A percentile compares a stretch with the other conserved stretches of the same genome.
Conservation (phyloP, 1,139 yeast genomes). For the Saccharomyces uvarum region DNA sequence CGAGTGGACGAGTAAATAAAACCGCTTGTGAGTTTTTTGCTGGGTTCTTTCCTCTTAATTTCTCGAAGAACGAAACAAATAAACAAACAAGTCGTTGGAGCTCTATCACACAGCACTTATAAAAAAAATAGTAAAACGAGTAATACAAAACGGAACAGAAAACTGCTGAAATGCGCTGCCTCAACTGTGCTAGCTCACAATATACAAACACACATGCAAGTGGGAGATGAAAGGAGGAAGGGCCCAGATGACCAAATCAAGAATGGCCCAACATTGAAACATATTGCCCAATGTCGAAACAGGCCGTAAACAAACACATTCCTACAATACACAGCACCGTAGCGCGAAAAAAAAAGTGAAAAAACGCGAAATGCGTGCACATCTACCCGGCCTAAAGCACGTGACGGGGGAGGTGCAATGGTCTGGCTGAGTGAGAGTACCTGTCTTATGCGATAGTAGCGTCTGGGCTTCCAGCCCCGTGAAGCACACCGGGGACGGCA, state of each 20-base stretch:
- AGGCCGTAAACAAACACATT: neutral
- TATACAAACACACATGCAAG: neutral
- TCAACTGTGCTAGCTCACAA: neutral
- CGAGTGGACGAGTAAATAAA: neutral
- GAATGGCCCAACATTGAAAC: neutral
- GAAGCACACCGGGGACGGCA: neutral
- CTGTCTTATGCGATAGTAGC: neutral
- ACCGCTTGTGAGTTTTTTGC: neutral
- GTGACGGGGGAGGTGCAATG: neutral
- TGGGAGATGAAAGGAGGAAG: neutral
- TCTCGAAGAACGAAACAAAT: neutral
- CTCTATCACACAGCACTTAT: neutral
- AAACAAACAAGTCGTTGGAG: neutral
- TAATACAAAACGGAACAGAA: neutral
- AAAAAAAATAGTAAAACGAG: neutral
- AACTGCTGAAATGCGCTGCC: neutral
- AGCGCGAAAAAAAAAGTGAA: neutral
- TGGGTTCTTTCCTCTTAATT: neutral
- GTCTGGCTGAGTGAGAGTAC: neutral
- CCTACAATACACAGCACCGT: neutral
- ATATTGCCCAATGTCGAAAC: neutral
- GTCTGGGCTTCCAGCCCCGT: neutral
- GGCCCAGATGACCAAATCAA: conserved; percentile 1
- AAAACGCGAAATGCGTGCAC: conserved; percentile 1
- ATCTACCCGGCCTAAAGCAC: conserved; percentile 8